A percentile compares a stretch with the other conserved stretches of the same genome.
phyloP scores from a whole-genome alignment of 2,329 filamentous ascomycete genomes.

The Penicillium polonicum region DNA sequence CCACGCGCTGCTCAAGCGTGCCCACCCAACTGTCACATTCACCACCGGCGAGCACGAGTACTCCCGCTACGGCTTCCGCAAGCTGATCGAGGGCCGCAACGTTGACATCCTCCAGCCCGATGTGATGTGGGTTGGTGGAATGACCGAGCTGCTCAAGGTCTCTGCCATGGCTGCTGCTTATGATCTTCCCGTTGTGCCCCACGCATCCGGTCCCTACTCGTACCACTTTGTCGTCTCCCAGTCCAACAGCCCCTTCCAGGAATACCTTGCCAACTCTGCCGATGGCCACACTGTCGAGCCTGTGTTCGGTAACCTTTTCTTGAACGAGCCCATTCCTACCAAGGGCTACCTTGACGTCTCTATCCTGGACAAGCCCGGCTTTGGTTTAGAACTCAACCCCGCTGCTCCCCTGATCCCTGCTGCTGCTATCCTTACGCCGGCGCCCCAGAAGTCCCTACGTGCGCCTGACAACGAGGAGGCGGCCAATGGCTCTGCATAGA shows the following conservation, averaged over 20 bases:
- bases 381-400: slow-evolving; percentile 84
- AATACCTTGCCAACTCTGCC: slow-evolving; percentile 90
- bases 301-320: slow-evolving; percentile 87
- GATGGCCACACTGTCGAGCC: slow-evolving; percentile 87
- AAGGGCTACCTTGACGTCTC: slow-evolving; percentile 78
- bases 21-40: slow-evolving; percentile 87
- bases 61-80: slow-evolving; percentile 90
- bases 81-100: slow-evolving; percentile 87
- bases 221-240: slow-evolving; percentile 96
- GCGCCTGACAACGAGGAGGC: slow-evolving; percentile 30
- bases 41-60: slow-evolving; percentile 96
- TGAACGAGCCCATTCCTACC: slow-evolving; percentile 83
- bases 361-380: slow-evolving; percentile 83
- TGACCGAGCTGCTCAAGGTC: slow-evolving; percentile 89
- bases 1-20: slow-evolving; percentile 83
- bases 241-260: slow-evolving; percentile 90
- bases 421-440: slow-evolving; percentile 68
- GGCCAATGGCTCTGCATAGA: slow-evolving; percentile 22
- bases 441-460: slow-evolving; percentile 49
- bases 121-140: slow-evolving; percentile 93
- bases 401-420: slow-evolving; percentile 76
- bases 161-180: slow-evolving; percentile 87
- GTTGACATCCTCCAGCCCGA: slow-evolving; percentile 93
- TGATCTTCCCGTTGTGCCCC: slow-evolving; percentile 92
- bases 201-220: slow-evolving; percentile 89